These are phyloP conservation scores for sunflower (Helianthus annuus) DNA, from an alignment of 129 eudicot species.

Conservation along the genomic window HanXRQr2.0-SUNRISE NC_035448.2:71153589-71154088, in stretches of 20 bases:
- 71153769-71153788: background rate
- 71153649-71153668: constrained; percentile 30
- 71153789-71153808: too few relatives aligned
- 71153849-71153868: background rate
- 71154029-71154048: background rate
- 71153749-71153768: background rate
- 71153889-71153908: background rate
- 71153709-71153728: constrained; percentile 35
- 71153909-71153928: background rate
- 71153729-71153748: constrained; percentile 28
- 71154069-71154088: too few relatives aligned
- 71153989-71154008: background rate
- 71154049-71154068: too few relatives aligned
- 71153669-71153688: constrained; percentile 26
- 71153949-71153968: background rate
- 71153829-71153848: background rate
- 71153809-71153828: background rate
- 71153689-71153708: constrained; percentile 20
- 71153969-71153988: background rate
- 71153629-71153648: constrained; percentile 29
- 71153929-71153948: background rate
- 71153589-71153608: constrained; percentile 29
- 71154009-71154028: background rate
- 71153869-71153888: background rate
- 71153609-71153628: constrained; percentile 32